A percentile compares a stretch with the other conserved stretches of the same genome.
Evolutionary conservation across 495 filamentous ascomycete genomes (phyloP).

Genomic region (Penicillium egyptiacum): DNA sequence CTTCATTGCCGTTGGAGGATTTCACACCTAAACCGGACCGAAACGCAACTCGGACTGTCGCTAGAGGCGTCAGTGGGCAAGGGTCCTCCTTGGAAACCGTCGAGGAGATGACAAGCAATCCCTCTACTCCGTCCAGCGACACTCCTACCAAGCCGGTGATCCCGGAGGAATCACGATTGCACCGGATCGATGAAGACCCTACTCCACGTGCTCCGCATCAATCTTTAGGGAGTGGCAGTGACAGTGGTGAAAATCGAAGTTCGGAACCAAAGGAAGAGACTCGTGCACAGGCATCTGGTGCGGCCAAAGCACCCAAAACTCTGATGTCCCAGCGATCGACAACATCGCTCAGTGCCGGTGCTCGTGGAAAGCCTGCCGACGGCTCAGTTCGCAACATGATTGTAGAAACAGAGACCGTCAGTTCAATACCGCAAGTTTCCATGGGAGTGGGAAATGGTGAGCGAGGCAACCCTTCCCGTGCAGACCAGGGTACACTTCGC

Average conservation of each 20-base stretch:
- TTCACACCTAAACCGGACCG: conserved; percentile 35
- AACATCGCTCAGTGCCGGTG: conserved; percentile 47
- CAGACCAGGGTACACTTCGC: conserved; percentile 71
- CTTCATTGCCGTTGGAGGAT: conserved; percentile 33
- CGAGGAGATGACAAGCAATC: conserved; percentile 78
- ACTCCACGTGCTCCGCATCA: conserved; percentile 37
- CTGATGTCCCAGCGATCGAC: conserved; percentile 50
- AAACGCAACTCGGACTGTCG: conserved; percentile 39
- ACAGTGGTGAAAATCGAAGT: conserved; percentile 50
- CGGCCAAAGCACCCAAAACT: conserved; percentile 24
- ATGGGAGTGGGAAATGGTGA: conserved; percentile 66
- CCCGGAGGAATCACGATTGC: conserved; percentile 36
- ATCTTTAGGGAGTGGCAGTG: conserved; percentile 48
- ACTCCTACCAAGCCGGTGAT: conserved; percentile 36
- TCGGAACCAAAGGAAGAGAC: conserved; percentile 41
- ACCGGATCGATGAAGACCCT: conserved; percentile 44
- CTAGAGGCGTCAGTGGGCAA: conserved; percentile 64
- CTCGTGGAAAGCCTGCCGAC: conserved; percentile 63
- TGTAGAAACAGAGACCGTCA: conserved; percentile 95
- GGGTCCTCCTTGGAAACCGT: conserved; percentile 84
- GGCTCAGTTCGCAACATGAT: conserved; percentile 89
- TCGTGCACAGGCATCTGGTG: conserved; percentile 30
- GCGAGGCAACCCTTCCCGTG: conserved; percentile 52
- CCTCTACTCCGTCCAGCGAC: conserved; percentile 65
- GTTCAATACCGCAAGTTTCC: conserved; percentile 85